These are phyloP conservation scores for Venturia pyrina DNA, from an alignment of 2,329 filamentous ascomycete genomes.

Conservation along the genomic window DNA sequence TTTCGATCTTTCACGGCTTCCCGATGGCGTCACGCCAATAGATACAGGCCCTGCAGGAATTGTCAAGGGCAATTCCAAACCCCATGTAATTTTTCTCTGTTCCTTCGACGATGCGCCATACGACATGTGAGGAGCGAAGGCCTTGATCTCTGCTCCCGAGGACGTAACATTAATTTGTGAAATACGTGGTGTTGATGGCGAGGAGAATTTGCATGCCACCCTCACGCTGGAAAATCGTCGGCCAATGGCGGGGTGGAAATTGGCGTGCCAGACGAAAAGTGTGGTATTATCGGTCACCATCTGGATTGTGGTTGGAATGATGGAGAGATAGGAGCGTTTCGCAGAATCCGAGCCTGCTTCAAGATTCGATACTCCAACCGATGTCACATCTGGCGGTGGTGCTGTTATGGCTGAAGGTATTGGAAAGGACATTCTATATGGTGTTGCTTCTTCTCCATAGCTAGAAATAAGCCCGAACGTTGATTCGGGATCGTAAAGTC, in stretches of 20 bases:
- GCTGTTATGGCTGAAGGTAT: neutral
- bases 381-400: neutral
- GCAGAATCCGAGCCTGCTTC: slow-evolving; percentile 10
- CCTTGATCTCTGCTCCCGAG: neutral
- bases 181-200: neutral
- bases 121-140: slow-evolving; percentile 10
- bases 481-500: neutral
- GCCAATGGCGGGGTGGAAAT: slow-evolving; percentile 9
- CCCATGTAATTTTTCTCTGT: slow-evolving; percentile 9
- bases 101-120: slow-evolving; percentile 3
- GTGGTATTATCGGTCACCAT: neutral
- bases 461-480: neutral
- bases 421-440: neutral
- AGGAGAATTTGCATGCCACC: slow-evolving; percentile 8
- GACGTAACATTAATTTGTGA: neutral
- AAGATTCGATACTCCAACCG: slow-evolving; percentile 3
- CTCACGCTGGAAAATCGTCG: slow-evolving; percentile 7
- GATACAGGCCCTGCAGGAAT: slow-evolving; percentile 8
- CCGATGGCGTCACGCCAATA: slow-evolving; percentile 5
- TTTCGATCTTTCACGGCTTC: neutral
- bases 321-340: slow-evolving; percentile 7
- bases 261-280: slow-evolving; percentile 12
- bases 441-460: neutral
- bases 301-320: slow-evolving; percentile 10
- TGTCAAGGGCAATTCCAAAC: slow-evolving; percentile 6